phyloP scores from a whole-genome alignment of 2,329 filamentous ascomycete genomes.

The Diplocarpon mali region DNA sequence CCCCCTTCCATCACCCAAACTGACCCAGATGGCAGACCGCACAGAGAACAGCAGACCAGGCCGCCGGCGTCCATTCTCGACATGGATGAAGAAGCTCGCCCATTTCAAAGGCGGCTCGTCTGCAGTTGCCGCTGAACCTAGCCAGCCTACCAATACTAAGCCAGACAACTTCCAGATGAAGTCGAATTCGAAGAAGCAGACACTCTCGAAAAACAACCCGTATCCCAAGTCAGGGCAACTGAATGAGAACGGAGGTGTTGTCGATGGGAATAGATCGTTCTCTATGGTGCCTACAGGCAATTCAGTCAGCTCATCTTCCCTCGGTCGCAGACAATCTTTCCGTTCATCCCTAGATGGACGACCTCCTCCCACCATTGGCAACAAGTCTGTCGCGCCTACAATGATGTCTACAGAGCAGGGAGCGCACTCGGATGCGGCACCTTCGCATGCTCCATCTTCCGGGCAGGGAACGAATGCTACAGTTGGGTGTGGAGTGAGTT shows the following conservation, averaged over 20 bases:
- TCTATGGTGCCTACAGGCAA: conserved; percentile 43
- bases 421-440: conserved; percentile 60
- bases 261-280: conserved; percentile 41
- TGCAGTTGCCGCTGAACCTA: conserved; percentile 40
- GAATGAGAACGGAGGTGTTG: conserved; percentile 24
- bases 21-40: conserved; percentile 44
- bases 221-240: conserved; percentile 71
- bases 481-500: conserved; percentile 51
- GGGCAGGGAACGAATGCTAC: conserved; percentile 65
- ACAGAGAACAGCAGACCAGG: conserved; percentile 38
- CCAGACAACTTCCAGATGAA: conserved; percentile 33
- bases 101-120: conserved; percentile 67
- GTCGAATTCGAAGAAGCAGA: conserved; percentile 43
- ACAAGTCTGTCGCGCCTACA: conserved; percentile 48
- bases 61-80: conserved; percentile 77
- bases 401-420: conserved; percentile 75
- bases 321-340: conserved; percentile 45
- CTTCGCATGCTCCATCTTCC: conserved; percentile 59
- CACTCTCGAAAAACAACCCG: conserved; percentile 50
- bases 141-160: conserved; percentile 32
- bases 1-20: conserved; percentile 5
- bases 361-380: conserved; percentile 48
- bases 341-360: conserved; percentile 50
- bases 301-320: conserved; percentile 39
- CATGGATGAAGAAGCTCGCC: conserved; percentile 88